These are phyloP conservation scores for Nemania sp. DNA, from an alignment of 2,329 filamentous ascomycete species.

Conservation along the genomic window DNA sequence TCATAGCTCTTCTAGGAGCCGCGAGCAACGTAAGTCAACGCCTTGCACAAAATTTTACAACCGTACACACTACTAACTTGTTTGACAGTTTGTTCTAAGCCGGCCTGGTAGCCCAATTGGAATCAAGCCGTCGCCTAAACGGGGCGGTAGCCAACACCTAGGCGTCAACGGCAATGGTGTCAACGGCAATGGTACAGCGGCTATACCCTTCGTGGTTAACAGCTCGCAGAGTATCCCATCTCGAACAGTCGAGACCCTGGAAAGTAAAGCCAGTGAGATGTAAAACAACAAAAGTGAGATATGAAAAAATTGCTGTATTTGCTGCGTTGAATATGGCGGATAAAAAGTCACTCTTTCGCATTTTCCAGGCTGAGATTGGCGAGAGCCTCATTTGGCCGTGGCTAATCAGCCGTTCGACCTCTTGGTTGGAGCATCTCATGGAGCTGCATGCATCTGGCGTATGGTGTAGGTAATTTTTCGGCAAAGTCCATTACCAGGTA, in stretches of 20 bases:
- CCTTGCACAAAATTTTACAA: not conserved
- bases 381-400: not conserved
- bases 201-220: constrained; percentile 28
- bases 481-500: not conserved
- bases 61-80: not conserved
- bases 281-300: constrained; percentile 13
- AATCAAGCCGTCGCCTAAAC: constrained; percentile 60
- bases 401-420: not conserved
- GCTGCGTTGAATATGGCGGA: no score
- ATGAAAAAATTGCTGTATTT: no score
- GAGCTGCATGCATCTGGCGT: constrained; percentile 1
- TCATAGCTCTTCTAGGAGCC: constrained; percentile 83
- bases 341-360: constrained; percentile 16
- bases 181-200: constrained; percentile 32
- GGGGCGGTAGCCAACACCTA: constrained; percentile 47
- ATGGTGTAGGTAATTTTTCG: not conserved
- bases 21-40: constrained; percentile 74
- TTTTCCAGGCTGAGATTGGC: not conserved
- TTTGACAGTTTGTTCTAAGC: constrained; percentile 69
- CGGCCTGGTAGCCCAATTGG: constrained; percentile 69
- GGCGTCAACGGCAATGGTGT: constrained; percentile 40
- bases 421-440: not conserved
- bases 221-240: constrained; percentile 31
- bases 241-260: constrained; percentile 42
- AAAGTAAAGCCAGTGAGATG: constrained; percentile 45